Conservation (phyloP, 805 yeast genomes). For the Tetrapisispora nanseiensis region DNA sequence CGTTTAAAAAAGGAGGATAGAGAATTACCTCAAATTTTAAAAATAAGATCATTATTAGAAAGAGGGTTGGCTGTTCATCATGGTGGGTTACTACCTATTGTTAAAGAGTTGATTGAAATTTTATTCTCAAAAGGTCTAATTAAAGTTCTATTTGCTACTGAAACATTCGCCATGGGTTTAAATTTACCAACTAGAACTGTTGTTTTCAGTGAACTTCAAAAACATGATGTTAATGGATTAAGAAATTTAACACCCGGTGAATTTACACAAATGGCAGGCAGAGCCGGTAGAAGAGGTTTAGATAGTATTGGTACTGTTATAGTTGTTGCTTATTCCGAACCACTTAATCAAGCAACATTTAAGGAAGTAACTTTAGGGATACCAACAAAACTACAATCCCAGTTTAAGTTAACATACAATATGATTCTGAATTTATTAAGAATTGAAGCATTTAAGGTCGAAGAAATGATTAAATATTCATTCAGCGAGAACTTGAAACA, state of each 20-base stretch:
- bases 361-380: conserved; percentile 79
- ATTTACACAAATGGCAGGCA: conserved; percentile 97
- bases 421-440: conserved; percentile 88
- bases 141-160: conserved; percentile 91
- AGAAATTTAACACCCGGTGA: conserved; percentile 88
- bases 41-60: conserved; percentile 69
- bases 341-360: conserved; percentile 47
- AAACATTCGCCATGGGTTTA: conserved; percentile 97
- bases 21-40: conserved; percentile 81
- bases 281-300: conserved; percentile 96
- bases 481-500: conserved; percentile 88
- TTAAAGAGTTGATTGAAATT: conserved; percentile 87
- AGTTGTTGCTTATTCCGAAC: conserved; percentile 71
- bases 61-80: conserved; percentile 96
- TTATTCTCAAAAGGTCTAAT: conserved; percentile 78
- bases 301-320: conserved; percentile 93
- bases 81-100: conserved; percentile 87
- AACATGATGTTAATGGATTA: conserved; percentile 82
- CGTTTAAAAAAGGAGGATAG: conserved; percentile 87
- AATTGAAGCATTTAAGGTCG: conserved; percentile 92
- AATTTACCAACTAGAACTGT: conserved; percentile 96
- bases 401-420: conserved; percentile 87
- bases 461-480: conserved; percentile 94
- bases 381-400: conserved; percentile 84
- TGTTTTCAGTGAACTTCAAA: conserved; percentile 72